Conservation (phyloP, 1,139 yeast species). For the Magnusiomyces paraingens region DNA sequence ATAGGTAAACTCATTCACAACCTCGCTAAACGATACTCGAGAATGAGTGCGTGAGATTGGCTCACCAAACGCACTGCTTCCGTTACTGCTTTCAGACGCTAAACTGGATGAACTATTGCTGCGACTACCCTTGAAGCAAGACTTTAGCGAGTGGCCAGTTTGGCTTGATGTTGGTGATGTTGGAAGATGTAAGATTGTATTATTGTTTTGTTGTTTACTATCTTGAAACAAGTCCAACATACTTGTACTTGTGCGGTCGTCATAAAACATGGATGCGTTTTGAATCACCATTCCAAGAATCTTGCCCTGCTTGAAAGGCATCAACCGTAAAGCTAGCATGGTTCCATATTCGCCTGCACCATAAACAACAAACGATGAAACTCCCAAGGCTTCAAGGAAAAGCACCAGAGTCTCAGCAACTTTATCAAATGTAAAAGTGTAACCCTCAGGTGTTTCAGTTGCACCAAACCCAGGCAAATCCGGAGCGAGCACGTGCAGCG, state of each 20-base stretch:
- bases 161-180: too few species aligned
- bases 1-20: background rate
- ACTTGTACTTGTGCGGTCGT: slow-evolving; percentile 4
- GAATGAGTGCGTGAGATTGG: background rate
- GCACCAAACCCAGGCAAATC: slow-evolving; percentile 43
- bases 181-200: background rate
- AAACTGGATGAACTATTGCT: background rate
- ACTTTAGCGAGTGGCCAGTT: background rate
- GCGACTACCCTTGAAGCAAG: slow-evolving; percentile 1
- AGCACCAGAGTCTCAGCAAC: slow-evolving; percentile 33
- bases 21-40: background rate
- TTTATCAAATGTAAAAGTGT: slow-evolving; percentile 32
- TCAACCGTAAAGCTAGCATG: slow-evolving; percentile 38
- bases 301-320: slow-evolving; percentile 31
- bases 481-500: slow-evolving; percentile 40
- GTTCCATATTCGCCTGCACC: slow-evolving; percentile 41
- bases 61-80: too few species aligned
- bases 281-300: slow-evolving; percentile 36
- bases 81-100: background rate
- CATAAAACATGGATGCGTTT: slow-evolving; percentile 41
- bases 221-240: slow-evolving; percentile 8
- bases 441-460: slow-evolving; percentile 32
- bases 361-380: slow-evolving; percentile 34
- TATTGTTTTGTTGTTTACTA: background rate
- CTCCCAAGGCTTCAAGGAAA: slow-evolving; percentile 30